phyloP scores from a whole-genome alignment of 441 rosid species.

The Adansonia rubrostipa region DNA sequence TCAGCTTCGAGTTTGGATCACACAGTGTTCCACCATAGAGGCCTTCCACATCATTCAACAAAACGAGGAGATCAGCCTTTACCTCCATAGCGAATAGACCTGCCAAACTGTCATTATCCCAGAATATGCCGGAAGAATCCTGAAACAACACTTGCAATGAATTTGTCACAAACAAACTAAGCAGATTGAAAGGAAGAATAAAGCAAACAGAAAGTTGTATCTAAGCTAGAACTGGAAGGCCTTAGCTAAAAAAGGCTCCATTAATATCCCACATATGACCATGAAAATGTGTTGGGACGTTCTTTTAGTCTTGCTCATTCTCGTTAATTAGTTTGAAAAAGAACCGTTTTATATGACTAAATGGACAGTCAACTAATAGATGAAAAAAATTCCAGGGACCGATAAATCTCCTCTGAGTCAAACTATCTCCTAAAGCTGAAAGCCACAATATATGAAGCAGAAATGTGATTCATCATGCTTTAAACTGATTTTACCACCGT shows the following conservation, averaged over 20 bases:
- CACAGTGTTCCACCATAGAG: constrained; percentile 40
- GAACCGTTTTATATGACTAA: no score
- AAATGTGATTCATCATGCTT: no score
- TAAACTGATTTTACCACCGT: no score
- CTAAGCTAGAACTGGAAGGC: neutral
- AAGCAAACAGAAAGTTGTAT: neutral
- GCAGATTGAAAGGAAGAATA: neutral
- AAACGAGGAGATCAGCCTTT: constrained; percentile 37
- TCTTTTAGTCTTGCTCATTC: no score
- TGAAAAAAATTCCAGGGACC: no score
- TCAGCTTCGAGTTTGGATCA: constrained; percentile 37
- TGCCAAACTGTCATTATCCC: constrained; percentile 42
- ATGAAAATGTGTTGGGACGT: no score
- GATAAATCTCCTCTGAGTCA: no score
- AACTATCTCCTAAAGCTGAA: no score
- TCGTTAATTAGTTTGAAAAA: no score
- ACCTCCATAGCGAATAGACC: constrained; percentile 33
- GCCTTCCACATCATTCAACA: constrained; percentile 45
- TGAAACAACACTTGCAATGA: constrained; percentile 29
- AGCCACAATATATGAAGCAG: no score
- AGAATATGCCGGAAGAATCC: constrained; percentile 36
- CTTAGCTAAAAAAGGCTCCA: neutral
- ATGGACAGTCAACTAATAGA: no score
- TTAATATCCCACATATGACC: neutral
- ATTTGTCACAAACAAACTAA: neutral